phyloP scores from a whole-genome alignment of 225 moss, liverwort and hornwort species.

The Marchantia paleacea region DNA sequence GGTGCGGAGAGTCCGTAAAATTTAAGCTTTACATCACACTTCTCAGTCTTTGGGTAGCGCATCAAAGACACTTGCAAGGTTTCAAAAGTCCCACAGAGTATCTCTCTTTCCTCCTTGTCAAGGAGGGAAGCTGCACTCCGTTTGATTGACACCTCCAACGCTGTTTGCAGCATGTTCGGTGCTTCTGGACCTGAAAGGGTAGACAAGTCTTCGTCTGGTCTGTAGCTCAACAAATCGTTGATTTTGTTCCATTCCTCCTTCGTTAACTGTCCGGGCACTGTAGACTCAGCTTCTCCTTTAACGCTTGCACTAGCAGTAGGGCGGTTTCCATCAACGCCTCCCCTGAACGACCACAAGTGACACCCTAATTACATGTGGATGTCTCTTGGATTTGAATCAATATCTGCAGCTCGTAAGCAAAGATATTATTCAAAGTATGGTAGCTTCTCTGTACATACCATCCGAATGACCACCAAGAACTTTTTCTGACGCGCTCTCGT shows the following conservation, averaged over 20 bases:
- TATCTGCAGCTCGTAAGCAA: background rate
- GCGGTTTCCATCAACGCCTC: constrained; percentile 29
- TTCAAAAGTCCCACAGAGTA: constrained; percentile 90
- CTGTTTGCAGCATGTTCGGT: constrained; percentile 86
- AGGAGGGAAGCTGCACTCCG: constrained; percentile 78
- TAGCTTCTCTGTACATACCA: constrained; percentile 42
- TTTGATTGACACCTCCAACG: constrained; percentile 69
- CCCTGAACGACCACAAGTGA: constrained; percentile 21
- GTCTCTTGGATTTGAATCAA: too few species aligned
- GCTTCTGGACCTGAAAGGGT: constrained; percentile 65
- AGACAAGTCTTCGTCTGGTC: constrained; percentile 71
- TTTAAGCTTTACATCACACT: constrained; percentile 82
- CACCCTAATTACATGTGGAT: background rate
- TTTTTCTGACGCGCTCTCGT: constrained; percentile 78
- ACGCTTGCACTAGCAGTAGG: constrained; percentile 13
- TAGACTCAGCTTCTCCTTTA: constrained; percentile 42
- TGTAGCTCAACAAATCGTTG: constrained; percentile 91
- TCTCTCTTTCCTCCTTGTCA: constrained; percentile 69
- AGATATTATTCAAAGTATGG: background rate
- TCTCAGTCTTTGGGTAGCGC: constrained; percentile 88
- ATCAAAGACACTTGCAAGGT: constrained; percentile 69
- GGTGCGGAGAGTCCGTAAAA: constrained; percentile 97
- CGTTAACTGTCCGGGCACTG: constrained; percentile 73
- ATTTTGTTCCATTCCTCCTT: constrained; percentile 98
- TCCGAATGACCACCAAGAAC: constrained; percentile 93